Evolutionary conservation across 2,329 filamentous ascomycete genomes (phyloP).

Genomic region (Graphiopsis chlorocephala): DNA sequence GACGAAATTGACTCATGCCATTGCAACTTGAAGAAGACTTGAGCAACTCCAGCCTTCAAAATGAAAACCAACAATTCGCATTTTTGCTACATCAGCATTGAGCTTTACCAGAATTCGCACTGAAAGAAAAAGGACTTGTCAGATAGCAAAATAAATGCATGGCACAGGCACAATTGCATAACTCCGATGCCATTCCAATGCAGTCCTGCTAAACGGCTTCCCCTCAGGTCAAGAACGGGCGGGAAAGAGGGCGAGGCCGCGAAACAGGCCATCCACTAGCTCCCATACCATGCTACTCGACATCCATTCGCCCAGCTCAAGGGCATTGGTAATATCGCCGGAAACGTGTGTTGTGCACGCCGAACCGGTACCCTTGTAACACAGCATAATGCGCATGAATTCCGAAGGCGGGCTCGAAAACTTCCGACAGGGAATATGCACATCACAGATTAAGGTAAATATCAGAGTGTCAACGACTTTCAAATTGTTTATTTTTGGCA

Average conservation of each 20-base stretch:
- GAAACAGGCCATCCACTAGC: slow-evolving; percentile 11
- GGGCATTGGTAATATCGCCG: background rate
- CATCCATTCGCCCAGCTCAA: background rate
- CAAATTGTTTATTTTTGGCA: slow-evolving; percentile 6
- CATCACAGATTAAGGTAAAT: background rate
- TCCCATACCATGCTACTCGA: slow-evolving; percentile 1
- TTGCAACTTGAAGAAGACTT: background rate
- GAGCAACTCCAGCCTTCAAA: background rate
- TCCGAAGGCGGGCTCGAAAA: background rate
- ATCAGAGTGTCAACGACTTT: background rate
- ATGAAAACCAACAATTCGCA: background rate
- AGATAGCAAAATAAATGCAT: background rate
- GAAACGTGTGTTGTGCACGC: background rate
- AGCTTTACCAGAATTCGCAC: background rate
- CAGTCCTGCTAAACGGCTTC: background rate
- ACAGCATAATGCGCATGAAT: background rate
- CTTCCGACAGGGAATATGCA: background rate
- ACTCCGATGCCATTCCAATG: background rate
- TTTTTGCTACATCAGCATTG: background rate
- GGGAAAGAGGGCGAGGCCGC: slow-evolving; percentile 15
- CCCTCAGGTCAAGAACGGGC: slow-evolving; percentile 12
- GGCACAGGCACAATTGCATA: slow-evolving; percentile 6
- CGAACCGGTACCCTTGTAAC: background rate
- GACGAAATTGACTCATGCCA: background rate
- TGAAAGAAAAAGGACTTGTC: background rate